Evolutionary conservation across 495 filamentous ascomycete genomes (phyloP).

Genomic region (Penicillium pancosmium): DNA sequence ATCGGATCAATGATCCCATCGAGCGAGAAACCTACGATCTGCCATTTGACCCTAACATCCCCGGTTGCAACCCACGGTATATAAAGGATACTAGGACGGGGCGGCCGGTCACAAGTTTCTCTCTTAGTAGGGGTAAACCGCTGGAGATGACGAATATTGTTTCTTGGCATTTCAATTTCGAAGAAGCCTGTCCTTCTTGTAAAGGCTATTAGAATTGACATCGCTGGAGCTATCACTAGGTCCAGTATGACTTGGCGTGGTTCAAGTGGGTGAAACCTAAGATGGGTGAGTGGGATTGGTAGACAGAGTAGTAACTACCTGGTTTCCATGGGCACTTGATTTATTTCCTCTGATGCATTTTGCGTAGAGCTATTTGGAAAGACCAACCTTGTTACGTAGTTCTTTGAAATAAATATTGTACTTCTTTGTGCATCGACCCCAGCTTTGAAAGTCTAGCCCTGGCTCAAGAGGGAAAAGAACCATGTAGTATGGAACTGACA

Average conservation of each 20-base stretch:
- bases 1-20: constrained; percentile 14
- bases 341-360: too few relatives aligned
- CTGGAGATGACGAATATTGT: constrained; percentile 61
- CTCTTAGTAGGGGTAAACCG: background rate
- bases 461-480: too few relatives aligned
- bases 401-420: too few relatives aligned
- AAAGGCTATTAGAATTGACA: background rate
- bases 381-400: too few relatives aligned
- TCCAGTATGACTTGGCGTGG: background rate
- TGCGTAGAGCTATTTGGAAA: too few relatives aligned
- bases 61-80: constrained; percentile 3
- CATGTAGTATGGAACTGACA: too few relatives aligned
- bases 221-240: background rate
- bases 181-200: constrained; percentile 12
- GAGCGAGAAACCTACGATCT: background rate
- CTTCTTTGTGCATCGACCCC: too few relatives aligned
- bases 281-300: too few relatives aligned
- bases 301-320: too few relatives aligned
- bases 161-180: constrained; percentile 16
- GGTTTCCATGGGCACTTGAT: too few relatives aligned
- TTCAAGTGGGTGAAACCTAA: too few relatives aligned
- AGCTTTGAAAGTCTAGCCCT: too few relatives aligned
- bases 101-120: background rate
- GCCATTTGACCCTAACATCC: constrained; percentile 6
- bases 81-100: background rate